Evolutionary conservation across 2,329 filamentous ascomycete species (phyloP).

Genomic region (Phaeosphaeriaceae sp.): DNA sequence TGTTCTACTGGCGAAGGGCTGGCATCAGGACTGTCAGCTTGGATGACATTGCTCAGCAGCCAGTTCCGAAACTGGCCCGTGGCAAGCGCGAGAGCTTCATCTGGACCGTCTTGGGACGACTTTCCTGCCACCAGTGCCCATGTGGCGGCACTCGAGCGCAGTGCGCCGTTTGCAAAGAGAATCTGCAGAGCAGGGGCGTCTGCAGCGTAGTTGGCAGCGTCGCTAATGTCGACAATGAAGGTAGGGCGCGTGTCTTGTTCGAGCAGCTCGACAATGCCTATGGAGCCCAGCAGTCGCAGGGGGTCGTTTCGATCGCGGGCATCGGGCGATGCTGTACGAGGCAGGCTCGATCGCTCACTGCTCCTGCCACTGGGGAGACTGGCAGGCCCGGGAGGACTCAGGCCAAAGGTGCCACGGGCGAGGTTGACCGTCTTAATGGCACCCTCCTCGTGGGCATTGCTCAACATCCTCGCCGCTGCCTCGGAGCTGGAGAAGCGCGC

Average conservation of each 20-base stretch:
- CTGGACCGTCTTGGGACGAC: conserved; percentile 22
- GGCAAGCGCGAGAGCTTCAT: conserved; percentile 47
- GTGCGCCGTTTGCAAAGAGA: conserved; percentile 71
- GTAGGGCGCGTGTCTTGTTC: conserved; percentile 80
- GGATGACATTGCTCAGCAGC: conserved; percentile 65
- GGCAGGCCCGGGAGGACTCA: conserved; percentile 49
- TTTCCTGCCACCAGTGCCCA: conserved; percentile 65
- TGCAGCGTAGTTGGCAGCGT: conserved; percentile 61
- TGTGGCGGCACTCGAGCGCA: conserved; percentile 65
- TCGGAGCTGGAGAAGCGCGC: conserved; percentile 64
- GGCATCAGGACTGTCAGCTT: conserved; percentile 61
- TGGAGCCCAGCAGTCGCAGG: conserved; percentile 65
- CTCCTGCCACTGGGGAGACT: conserved; percentile 62
- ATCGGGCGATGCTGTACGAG: conserved; percentile 61
- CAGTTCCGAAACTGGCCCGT: conserved; percentile 70
- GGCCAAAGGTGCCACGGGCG: conserved; percentile 54
- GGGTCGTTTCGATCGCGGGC: conserved; percentile 56
- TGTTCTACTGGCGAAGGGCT: conserved; percentile 61
- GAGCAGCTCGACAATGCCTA: conserved; percentile 75
- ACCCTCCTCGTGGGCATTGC: conserved; percentile 58
- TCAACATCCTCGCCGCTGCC: conserved; percentile 65
- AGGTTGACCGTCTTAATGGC: conserved; percentile 60
- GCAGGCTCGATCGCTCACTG: conserved; percentile 62
- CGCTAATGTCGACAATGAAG: conserved; percentile 74
- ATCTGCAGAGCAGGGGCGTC: conserved; percentile 61